phyloP scores from a whole-genome alignment of 1,139 yeast species.

The Kodamaea anthophila region DNA sequence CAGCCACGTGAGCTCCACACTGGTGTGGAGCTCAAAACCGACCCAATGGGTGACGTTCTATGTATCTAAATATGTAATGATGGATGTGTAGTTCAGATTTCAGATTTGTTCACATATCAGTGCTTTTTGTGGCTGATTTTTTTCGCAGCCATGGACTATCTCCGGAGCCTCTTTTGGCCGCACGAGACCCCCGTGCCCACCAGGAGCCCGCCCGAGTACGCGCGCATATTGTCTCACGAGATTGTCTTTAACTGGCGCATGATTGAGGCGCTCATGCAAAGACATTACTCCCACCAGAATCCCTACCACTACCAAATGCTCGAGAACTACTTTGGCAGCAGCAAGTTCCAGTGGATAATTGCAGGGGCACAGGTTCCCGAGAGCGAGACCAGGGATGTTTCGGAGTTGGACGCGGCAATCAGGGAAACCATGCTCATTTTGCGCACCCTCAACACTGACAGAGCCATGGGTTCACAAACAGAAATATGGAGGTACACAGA shows the following conservation, averaged over 20 bases:
- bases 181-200: too few species aligned
- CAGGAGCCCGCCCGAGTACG: too few species aligned
- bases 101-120: too few species aligned
- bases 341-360: slow-evolving; percentile 3
- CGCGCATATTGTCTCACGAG: slow-evolving; percentile 3
- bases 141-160: too few species aligned
- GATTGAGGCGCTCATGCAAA: slow-evolving; percentile 2
- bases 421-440: slow-evolving; percentile 3
- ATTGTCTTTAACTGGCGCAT: slow-evolving; percentile 5
- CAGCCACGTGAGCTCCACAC: too few species aligned
- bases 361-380: slow-evolving; percentile 1
- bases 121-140: too few species aligned
- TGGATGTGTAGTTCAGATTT: too few species aligned
- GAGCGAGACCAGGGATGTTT: slow-evolving; percentile 1
- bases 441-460: slow-evolving; percentile 2
- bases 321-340: slow-evolving; percentile 4
- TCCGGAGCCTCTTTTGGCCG: too few species aligned
- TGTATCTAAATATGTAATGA: too few species aligned
- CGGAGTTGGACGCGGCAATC: slow-evolving; percentile 3
- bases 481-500: slow-evolving; percentile 4
- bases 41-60: too few species aligned
- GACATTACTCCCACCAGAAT: not conserved
- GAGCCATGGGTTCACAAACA: not conserved
- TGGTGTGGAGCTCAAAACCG: too few species aligned
- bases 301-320: slow-evolving; percentile 4